A percentile compares a stretch with the other conserved stretches of the same genome.
Evolutionary conservation across 148 eudicot genomes (phyloP).

Genomic region (Talinum fruticosum): DNA sequence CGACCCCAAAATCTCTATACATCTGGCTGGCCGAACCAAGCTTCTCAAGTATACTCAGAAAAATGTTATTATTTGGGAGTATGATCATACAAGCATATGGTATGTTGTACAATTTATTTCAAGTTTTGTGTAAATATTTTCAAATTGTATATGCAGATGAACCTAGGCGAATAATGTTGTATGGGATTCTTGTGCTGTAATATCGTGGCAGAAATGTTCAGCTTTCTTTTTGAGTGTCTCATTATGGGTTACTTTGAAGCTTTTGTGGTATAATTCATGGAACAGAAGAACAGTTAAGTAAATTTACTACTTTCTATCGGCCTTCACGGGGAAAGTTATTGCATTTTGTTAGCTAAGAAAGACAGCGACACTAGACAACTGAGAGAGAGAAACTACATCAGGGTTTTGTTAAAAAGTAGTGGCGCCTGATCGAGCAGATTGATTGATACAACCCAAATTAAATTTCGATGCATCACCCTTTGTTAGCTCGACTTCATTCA

Average conservation of each 20-base stretch:
- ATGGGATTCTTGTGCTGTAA: background rate
- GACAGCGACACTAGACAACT: background rate
- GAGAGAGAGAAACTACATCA: background rate
- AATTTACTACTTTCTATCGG: no score
- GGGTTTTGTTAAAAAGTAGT: background rate
- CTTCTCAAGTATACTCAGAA: background rate
- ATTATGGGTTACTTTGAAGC: background rate
- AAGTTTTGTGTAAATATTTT: conserved; percentile 4
- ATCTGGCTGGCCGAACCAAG: background rate
- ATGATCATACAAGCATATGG: background rate
- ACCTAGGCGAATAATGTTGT: background rate
- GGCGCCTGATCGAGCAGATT: background rate
- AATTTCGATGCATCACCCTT: no score
- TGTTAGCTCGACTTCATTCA: background rate
- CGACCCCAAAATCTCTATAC: background rate
- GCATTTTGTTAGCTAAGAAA: background rate
- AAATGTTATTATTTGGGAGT: background rate
- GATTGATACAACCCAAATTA: background rate
- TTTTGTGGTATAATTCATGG: background rate
- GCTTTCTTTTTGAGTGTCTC: background rate
- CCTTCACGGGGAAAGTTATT: no score
- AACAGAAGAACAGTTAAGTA: no score
- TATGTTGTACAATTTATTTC: background rate
- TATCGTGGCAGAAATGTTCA: background rate
- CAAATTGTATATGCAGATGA: background rate